These are phyloP conservation scores for Parietichytrium sp. DNA, from an alignment of 108 stramenopile genomes.

Conservation along the genomic window DNA sequence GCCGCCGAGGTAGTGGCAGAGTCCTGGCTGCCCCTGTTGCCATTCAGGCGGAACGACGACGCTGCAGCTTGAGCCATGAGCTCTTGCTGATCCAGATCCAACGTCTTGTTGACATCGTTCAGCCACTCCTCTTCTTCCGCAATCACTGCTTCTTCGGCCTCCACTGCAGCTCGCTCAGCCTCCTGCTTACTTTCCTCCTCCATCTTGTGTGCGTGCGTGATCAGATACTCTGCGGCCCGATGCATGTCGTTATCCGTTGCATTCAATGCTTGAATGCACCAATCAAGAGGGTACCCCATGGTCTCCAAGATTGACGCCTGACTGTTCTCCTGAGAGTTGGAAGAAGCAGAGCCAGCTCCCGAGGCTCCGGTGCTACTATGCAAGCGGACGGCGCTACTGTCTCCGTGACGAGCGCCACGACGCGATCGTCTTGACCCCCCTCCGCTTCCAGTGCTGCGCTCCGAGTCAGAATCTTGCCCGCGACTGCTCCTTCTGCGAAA, in stretches of 20 bases:
- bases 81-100: conserved; percentile 15
- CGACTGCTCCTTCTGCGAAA: too few species aligned
- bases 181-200: conserved; percentile 28
- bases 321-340: neutral
- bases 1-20: neutral
- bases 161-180: conserved; percentile 2
- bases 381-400: too few species aligned
- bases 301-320: neutral
- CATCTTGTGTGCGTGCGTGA: conserved; percentile 12
- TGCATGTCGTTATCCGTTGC: conserved; percentile 25
- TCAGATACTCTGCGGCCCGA: conserved; percentile 6
- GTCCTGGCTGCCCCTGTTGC: neutral
- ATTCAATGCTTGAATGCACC: conserved; percentile 1
- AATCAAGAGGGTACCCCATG: conserved; percentile 3
- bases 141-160: neutral
- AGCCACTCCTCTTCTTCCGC: conserved; percentile 32
- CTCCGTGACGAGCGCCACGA: too few species aligned
- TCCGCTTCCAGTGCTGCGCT: too few species aligned
- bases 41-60: too few species aligned
- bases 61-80: too few species aligned
- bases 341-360: neutral
- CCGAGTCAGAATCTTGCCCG: too few species aligned
- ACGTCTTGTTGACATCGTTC: neutral
- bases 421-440: too few species aligned
- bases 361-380: neutral